phyloP scores from a whole-genome alignment of 805 yeast species.

The Ogataea salicorniae region DNA sequence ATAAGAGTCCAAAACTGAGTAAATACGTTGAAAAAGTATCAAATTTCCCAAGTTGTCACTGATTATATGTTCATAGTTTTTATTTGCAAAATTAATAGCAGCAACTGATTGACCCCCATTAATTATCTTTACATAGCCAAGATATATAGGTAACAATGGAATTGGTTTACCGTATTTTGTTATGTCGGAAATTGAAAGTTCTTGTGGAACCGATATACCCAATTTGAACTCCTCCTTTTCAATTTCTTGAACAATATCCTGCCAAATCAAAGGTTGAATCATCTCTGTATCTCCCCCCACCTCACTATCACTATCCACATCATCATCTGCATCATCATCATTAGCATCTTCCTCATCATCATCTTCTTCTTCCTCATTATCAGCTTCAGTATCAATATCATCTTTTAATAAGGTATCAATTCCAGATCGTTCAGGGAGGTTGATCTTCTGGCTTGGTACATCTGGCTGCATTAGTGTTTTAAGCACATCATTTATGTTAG shows the following conservation, averaged over 20 bases:
- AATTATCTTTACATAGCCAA: slow-evolving; percentile 7
- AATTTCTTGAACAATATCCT: slow-evolving; percentile 6
- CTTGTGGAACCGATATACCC: slow-evolving; percentile 6
- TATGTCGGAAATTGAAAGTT: not conserved
- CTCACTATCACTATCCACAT: not conserved
- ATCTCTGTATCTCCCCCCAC: not conserved
- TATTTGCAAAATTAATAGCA: slow-evolving; percentile 13
- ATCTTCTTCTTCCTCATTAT: not conserved
- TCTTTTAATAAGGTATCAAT: not conserved
- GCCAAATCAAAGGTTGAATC: slow-evolving; percentile 1
- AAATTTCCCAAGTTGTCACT: slow-evolving; percentile 1
- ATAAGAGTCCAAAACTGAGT: slow-evolving; percentile 6
- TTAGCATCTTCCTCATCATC: not conserved
- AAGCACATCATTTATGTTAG: too few relatives aligned
- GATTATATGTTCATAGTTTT: slow-evolving; percentile 3
- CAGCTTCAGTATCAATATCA: not conserved
- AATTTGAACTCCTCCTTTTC: not conserved
- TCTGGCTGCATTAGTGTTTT: too few relatives aligned
- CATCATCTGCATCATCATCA: not conserved
- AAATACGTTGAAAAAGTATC: slow-evolving; percentile 15
- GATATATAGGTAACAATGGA: slow-evolving; percentile 17
- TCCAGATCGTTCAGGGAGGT: too few relatives aligned
- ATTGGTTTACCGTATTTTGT: slow-evolving; percentile 3
- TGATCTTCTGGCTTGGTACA: too few relatives aligned
- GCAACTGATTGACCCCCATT: not conserved